These are phyloP conservation scores for Hibiscus tridactylites DNA, from an alignment of 345 rosid genomes.

Conservation along the genomic window DNA sequence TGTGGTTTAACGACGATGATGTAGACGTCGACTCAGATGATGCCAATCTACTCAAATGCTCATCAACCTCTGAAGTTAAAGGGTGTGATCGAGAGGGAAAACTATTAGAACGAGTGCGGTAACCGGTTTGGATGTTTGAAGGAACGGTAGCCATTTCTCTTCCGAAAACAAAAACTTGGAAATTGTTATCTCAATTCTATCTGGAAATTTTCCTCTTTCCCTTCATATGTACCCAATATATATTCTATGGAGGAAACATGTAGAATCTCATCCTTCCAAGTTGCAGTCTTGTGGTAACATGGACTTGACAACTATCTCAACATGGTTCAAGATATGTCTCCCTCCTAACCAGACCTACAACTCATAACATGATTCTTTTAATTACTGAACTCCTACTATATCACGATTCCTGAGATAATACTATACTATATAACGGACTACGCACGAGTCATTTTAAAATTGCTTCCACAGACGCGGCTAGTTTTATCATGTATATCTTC, in stretches of 20 bases:
- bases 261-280: background rate
- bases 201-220: background rate
- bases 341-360: background rate
- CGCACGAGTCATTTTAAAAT: background rate
- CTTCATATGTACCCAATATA: background rate
- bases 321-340: background rate
- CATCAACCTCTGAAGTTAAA: constrained; percentile 12
- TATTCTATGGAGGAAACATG: background rate
- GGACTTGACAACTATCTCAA: background rate
- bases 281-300: background rate
- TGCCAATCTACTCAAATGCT: constrained; percentile 6
- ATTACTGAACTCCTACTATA: background rate
- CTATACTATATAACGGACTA: background rate
- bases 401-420: background rate
- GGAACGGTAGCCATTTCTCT: constrained; percentile 15
- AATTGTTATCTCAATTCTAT: background rate
- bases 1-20: background rate
- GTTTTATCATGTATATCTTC: background rate
- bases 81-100: constrained; percentile 23
- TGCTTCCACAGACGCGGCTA: background rate
- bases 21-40: background rate
- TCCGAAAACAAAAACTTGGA: background rate
- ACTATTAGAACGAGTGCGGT: constrained; percentile 20
- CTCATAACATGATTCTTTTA: background rate
- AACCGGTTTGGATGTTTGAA: background rate